Percentiles rank a stretch among this genome's conserved stretches.
Evolutionary conservation across 371 early-diverging fungal species (phyloP).

Genomic region (Mortierella sp.): DNA sequence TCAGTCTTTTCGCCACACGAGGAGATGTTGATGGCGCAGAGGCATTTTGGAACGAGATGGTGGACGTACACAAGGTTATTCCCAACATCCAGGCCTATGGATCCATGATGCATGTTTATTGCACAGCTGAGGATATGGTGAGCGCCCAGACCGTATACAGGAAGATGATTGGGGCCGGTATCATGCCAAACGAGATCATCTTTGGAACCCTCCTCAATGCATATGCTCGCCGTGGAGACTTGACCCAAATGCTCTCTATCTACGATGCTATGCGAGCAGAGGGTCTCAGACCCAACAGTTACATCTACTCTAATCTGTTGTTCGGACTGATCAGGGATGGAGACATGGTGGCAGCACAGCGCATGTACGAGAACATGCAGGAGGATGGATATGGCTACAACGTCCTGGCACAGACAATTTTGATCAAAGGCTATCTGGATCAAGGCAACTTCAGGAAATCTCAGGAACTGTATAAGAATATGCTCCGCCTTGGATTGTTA

Average conservation of each 20-base stretch:
- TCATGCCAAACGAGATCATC: conserved; percentile 46
- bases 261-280: conserved; percentile 53
- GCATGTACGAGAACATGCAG: conserved; percentile 47
- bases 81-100: conserved; percentile 38
- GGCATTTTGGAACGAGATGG: conserved; percentile 52
- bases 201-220: conserved; percentile 50
- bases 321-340: conserved; percentile 51
- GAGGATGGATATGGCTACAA: conserved; percentile 49
- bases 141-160: conserved; percentile 49
- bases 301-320: conserved; percentile 44
- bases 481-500: conserved; percentile 39
- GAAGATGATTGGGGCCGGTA: conserved; percentile 47
- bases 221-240: conserved; percentile 45
- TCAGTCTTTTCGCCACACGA: conserved; percentile 45
- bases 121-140: conserved; percentile 43
- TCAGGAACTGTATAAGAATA: conserved; percentile 35
- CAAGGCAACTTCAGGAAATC: conserved; percentile 35
- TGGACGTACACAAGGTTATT: conserved; percentile 20
- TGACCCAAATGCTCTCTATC: conserved; percentile 53
- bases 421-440: conserved; percentile 49
- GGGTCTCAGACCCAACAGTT: conserved; percentile 51
- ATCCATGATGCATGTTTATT: conserved; percentile 51
- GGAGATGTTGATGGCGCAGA: conserved; percentile 48
- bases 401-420: conserved; percentile 48
- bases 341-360: conserved; percentile 41